Conservation (phyloP, 345 rosid genomes). For the Hibiscus mutabilis region DNA sequence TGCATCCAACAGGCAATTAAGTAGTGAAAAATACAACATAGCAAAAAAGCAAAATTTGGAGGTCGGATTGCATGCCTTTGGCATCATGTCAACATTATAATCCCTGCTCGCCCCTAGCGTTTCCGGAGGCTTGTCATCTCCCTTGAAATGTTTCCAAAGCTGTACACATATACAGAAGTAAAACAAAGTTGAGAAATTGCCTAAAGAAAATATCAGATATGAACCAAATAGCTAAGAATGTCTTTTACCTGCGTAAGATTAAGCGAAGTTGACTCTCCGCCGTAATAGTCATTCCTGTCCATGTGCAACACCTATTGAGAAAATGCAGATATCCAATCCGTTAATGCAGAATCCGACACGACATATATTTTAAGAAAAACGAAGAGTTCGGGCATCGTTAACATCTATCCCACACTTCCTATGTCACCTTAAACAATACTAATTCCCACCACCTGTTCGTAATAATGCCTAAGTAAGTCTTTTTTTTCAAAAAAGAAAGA, state of each 20-base stretch:
- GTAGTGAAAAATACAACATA: not conserved
- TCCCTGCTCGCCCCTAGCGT: not conserved
- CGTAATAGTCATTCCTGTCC: not conserved
- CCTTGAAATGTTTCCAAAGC: not conserved
- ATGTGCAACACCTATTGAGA: not conserved
- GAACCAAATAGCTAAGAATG: too few relatives aligned
- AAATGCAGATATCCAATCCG: not conserved
- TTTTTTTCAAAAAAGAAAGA: not conserved
- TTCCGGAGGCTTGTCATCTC: not conserved
- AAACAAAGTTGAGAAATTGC: not conserved
- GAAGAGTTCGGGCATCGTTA: not conserved
- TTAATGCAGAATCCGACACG: not conserved
- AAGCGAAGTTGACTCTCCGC: not conserved
- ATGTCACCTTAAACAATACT: not conserved
- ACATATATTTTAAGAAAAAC: not conserved
- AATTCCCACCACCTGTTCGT: too few relatives aligned
- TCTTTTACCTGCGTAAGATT: not conserved
- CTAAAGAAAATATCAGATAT: not conserved
- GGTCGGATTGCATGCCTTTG: not conserved
- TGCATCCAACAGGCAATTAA: too few relatives aligned
- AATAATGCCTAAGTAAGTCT: not conserved
- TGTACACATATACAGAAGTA: not conserved
- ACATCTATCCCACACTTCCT: not conserved
- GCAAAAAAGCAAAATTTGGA: not conserved
- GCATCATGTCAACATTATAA: not conserved